These are phyloP conservation scores for Phytophthora pseudosyringae DNA, from an alignment of 352 stramenopile genomes.

Conservation along the genomic window DNA sequence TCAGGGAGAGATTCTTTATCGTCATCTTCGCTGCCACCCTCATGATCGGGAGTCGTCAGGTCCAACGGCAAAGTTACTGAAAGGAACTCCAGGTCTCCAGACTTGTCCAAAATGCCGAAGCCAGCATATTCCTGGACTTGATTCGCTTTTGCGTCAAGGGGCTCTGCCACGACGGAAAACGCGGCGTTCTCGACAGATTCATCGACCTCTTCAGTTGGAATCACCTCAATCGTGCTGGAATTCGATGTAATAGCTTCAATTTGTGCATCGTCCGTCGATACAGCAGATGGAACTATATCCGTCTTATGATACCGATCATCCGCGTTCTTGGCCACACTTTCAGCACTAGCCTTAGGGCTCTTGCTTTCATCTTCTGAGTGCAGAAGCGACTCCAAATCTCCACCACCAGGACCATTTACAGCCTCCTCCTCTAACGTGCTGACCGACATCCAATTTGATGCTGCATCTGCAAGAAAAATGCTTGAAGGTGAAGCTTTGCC, in stretches of 20 bases:
- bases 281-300: not conserved
- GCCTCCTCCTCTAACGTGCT: slow-evolving; percentile 12
- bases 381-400: slow-evolving; percentile 13
- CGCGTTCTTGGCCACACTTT: not conserved
- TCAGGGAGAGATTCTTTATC: slow-evolving; percentile 9
- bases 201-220: slow-evolving; percentile 5
- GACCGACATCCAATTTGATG: slow-evolving; percentile 38
- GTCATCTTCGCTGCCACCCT: slow-evolving; percentile 16
- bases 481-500: not conserved
- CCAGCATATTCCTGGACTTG: slow-evolving; percentile 2
- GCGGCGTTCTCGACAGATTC: not conserved
- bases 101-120: slow-evolving; percentile 46
- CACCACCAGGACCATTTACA: slow-evolving; percentile 7
- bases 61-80: slow-evolving; percentile 11
- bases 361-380: slow-evolving; percentile 5
- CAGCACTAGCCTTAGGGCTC: not conserved
- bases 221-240: not conserved
- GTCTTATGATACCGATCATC: slow-evolving; percentile 2
- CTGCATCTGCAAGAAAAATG: slow-evolving; percentile 21
- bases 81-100: slow-evolving; percentile 39
- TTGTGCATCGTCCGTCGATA: slow-evolving; percentile 3
- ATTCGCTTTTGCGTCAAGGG: not conserved
- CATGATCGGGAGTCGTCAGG: not conserved
- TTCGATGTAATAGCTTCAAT: slow-evolving; percentile 3
- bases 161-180: not conserved